phyloP scores from a whole-genome alignment of 495 filamentous ascomycete species.

The Aspergillus indologenus region DNA sequence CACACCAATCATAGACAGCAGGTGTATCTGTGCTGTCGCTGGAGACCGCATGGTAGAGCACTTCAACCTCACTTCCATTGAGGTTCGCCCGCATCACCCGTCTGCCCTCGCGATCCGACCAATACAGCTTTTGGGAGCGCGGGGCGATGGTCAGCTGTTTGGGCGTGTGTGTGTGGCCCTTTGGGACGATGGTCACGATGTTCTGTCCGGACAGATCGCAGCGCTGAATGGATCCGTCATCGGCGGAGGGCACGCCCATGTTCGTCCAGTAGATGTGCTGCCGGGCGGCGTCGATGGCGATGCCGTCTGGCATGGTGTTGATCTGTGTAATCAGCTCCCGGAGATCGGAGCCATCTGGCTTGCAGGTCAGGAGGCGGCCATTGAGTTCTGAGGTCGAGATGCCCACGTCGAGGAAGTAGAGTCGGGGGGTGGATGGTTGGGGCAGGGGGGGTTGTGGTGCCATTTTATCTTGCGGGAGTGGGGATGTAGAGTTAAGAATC shows the following conservation, averaged over 20 bases:
- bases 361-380: no score
- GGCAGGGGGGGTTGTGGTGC: no score
- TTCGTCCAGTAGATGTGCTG: constrained; percentile 50
- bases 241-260: constrained; percentile 40
- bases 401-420: no score
- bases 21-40: constrained; percentile 13
- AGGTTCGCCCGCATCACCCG: constrained; percentile 43
- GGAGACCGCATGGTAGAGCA: constrained; percentile 33
- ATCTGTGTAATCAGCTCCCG: no score
- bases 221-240: constrained; percentile 46
- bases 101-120: constrained; percentile 55
- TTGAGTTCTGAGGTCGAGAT: no score
- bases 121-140: constrained; percentile 39
- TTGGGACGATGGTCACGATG: constrained; percentile 33
- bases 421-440: no score
- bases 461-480: no score
- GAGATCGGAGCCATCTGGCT: no score
- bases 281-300: constrained; percentile 4
- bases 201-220: constrained; percentile 45
- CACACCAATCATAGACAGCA: constrained; percentile 48
- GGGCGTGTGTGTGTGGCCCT: constrained; percentile 46
- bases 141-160: constrained; percentile 48
- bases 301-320: constrained; percentile 13
- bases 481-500: no score
- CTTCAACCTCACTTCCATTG: constrained; percentile 45